Percentiles rank a stretch among this genome's conserved stretches.
Conservation (phyloP, 257 asterid genomes). For the Solanum peruvianum region DNA sequence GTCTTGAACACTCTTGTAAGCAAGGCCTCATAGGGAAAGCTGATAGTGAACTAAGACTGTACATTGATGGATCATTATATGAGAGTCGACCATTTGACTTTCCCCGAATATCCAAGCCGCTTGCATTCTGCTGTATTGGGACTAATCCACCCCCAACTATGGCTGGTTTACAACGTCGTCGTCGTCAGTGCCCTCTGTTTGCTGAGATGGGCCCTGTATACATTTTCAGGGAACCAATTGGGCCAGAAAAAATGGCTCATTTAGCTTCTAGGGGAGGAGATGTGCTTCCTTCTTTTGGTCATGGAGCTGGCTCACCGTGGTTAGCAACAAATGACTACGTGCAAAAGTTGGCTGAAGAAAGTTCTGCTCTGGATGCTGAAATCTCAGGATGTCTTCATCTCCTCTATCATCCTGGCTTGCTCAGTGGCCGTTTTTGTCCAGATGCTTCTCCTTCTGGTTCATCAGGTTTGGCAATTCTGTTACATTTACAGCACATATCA, state of each 20-base stretch:
- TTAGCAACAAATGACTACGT: conserved; percentile 61
- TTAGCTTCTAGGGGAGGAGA: conserved; percentile 93
- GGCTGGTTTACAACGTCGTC: conserved; percentile 98
- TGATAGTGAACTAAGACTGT: conserved; percentile 88
- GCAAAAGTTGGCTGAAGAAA: conserved; percentile 51
- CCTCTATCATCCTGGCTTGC: conserved; percentile 85
- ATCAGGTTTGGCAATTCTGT: conserved; percentile 46
- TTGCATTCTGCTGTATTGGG: conserved; percentile 96
- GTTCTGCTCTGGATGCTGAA: conserved; percentile 73
- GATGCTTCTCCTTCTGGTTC: conserved; percentile 98
- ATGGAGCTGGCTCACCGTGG: conserved; percentile 85
- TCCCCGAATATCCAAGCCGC: conserved; percentile 97
- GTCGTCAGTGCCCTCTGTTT: conserved; percentile 98
- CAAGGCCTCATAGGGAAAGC: conserved; percentile 94
- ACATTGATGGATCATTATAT: conserved; percentile 75
- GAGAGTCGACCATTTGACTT: conserved; percentile 94
- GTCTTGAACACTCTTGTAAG: conserved; percentile 87
- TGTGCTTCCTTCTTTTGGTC: conserved; percentile 86
- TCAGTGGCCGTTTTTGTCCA: conserved; percentile 88
- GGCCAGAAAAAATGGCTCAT: conserved; percentile 78
- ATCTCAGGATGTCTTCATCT: conserved; percentile 83
- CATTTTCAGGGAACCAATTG: conserved; percentile 84
- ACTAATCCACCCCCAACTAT: conserved; percentile 99
- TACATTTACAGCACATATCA: not conserved
- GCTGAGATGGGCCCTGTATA: conserved; percentile 98